A percentile compares a stretch with the other conserved stretches of the same genome.
Evolutionary conservation across 164 flowering plant genomes (phyloP).

Genomic region (Santalum album): DNA sequence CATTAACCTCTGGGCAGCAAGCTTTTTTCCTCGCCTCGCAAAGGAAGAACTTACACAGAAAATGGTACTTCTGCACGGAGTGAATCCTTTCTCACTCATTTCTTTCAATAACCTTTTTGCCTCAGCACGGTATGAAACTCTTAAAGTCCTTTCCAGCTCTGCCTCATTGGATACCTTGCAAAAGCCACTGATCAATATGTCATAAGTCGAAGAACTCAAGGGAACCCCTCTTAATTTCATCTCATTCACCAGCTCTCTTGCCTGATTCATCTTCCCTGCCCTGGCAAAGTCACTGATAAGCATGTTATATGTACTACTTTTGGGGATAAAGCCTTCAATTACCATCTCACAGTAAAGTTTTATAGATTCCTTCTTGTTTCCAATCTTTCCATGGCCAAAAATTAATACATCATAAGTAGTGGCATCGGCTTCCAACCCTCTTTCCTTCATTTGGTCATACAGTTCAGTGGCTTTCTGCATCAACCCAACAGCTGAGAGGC

Average conservation of each 20-base stretch:
- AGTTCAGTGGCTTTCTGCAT: slow-evolving; percentile 46
- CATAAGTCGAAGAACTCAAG: slow-evolving; percentile 73
- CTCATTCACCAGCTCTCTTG: slow-evolving; percentile 75
- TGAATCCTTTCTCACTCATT: slow-evolving; percentile 53
- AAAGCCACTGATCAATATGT: slow-evolving; percentile 81
- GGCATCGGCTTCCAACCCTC: slow-evolving; percentile 52
- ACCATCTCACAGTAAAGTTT: slow-evolving; percentile 84
- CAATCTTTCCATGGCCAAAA: slow-evolving; percentile 59
- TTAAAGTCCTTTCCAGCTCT: slow-evolving; percentile 29
- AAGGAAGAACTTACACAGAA: slow-evolving; percentile 31
- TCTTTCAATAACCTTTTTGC: slow-evolving; percentile 49
- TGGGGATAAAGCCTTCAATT: slow-evolving; percentile 64
- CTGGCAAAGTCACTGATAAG: slow-evolving; percentile 62
- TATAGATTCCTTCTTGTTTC: slow-evolving; percentile 54
- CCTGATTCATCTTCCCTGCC: slow-evolving; percentile 71
- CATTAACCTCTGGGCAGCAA: slow-evolving; percentile 30
- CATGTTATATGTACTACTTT: slow-evolving; percentile 58
- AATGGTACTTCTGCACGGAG: slow-evolving; percentile 45
- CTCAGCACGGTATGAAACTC: slow-evolving; percentile 30
- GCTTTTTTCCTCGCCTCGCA: slow-evolving; percentile 42
- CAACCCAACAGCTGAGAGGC: slow-evolving; percentile 37
- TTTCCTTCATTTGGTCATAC: slow-evolving; percentile 46
- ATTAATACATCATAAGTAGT: slow-evolving; percentile 53
- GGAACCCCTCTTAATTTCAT: slow-evolving; percentile 60
- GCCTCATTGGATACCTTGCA: slow-evolving; percentile 41